Conservation (phyloP, 148 eudicot species). For the Vaccinium macrocarpon region DNA sequence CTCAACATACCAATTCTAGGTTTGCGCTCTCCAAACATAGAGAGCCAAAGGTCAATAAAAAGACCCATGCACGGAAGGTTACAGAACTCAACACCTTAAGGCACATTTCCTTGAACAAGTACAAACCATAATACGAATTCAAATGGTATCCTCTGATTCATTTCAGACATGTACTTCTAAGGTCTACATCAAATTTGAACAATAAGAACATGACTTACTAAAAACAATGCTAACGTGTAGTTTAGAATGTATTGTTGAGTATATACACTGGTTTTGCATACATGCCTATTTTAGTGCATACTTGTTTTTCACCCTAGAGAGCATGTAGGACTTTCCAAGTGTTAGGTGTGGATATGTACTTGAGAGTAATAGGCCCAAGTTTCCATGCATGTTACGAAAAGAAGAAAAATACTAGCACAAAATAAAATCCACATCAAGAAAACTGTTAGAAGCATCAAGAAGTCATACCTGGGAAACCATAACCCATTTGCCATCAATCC, state of each 20-base stretch:
- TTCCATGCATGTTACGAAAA: not conserved
- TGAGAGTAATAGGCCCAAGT: not conserved
- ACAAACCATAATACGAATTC: not conserved
- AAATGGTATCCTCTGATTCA: not conserved
- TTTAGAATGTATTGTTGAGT: not conserved
- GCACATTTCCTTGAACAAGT: not conserved
- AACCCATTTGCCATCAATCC: slow-evolving; percentile 84
- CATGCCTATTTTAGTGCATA: not conserved
- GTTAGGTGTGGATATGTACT: not conserved
- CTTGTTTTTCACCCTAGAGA: not conserved
- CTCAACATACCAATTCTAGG: not conserved
- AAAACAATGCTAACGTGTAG: not conserved
- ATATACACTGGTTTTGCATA: not conserved
- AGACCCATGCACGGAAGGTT: not conserved
- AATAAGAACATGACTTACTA: not conserved
- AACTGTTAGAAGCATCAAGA: not conserved
- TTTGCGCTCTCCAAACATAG: not conserved
- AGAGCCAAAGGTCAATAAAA: not conserved
- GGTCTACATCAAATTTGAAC: not conserved
- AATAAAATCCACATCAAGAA: not conserved
- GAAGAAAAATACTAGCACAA: not conserved
- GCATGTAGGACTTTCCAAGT: not conserved
- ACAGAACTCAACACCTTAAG: not conserved
- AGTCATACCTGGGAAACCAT: slow-evolving; percentile 52
- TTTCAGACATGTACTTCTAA: not conserved